Evolutionary conservation across 331 rosid genomes (phyloP).

Genomic region (Acacia concinna): DNA sequence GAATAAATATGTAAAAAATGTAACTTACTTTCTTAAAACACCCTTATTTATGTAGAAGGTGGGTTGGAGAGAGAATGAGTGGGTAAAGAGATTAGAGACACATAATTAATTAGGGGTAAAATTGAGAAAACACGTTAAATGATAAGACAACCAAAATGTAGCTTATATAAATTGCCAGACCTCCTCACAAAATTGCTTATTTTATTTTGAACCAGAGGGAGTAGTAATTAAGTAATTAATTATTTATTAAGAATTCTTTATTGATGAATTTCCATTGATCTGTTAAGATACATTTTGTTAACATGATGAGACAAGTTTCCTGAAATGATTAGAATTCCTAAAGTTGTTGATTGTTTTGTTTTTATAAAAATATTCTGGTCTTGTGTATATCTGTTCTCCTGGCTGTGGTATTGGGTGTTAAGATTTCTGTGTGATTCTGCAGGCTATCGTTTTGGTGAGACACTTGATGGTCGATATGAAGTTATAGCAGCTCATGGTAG

Average conservation of each 20-base stretch:
- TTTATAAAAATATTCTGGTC: neutral
- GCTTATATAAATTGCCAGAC: no score
- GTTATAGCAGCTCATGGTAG: slow-evolving; percentile 91
- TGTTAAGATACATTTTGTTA: neutral
- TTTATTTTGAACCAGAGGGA: no score
- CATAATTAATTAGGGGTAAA: no score
- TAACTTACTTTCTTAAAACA: no score
- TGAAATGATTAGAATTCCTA: neutral
- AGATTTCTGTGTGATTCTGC: neutral
- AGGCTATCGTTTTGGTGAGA: slow-evolving; percentile 93
- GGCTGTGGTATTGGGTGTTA: neutral
- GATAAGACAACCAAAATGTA: no score
- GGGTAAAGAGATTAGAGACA: no score
- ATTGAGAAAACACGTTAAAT: no score
- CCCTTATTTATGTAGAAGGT: no score
- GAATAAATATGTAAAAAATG: no score
- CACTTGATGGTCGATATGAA: slow-evolving; percentile 94
- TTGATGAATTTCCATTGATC: neutral
- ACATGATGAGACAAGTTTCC: neutral
- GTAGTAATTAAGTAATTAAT: neutral
- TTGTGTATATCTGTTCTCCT: neutral
- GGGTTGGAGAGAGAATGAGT: no score
- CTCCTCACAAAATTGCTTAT: no score
- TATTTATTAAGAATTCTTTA: neutral
- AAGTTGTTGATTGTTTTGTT: neutral